These are phyloP conservation scores for Trypanosoma lewisi DNA, from an alignment of 208 protist genomes.

Conservation along the genomic window DNA sequence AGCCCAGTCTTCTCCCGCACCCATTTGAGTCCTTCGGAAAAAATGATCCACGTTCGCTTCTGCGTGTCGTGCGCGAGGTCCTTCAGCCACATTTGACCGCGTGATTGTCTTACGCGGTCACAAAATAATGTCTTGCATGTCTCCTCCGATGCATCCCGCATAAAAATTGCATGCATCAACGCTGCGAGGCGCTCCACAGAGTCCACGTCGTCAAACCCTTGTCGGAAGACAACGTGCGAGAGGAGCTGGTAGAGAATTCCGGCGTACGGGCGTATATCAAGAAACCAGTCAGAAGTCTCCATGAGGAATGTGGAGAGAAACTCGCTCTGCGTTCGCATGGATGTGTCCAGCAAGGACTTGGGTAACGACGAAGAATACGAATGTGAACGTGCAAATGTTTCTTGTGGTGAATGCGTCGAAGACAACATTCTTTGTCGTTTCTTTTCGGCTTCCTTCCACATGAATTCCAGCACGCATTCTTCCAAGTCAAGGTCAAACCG, in stretches of 20 bases:
- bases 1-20: conserved; percentile 20
- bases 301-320: conserved; percentile 36
- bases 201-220: conserved; percentile 20
- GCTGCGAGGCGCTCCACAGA: conserved; percentile 13
- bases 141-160: conserved; percentile 21
- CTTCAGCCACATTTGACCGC: conserved; percentile 31
- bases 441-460: conserved; percentile 6
- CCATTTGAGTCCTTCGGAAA: conserved; percentile 21
- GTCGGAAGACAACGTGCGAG: conserved; percentile 54
- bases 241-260: conserved; percentile 59
- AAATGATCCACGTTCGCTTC: conserved; percentile 16
- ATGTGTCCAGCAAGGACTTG: not conserved
- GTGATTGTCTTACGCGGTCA: conserved; percentile 24
- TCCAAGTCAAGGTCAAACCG: conserved; percentile 32
- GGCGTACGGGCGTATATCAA: conserved; percentile 56
- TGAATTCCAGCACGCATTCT: conserved; percentile 29
- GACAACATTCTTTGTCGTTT: not conserved
- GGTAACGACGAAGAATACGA: too few relatives aligned
- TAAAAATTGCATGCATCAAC: conserved; percentile 27
- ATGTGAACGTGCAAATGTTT: too few relatives aligned
- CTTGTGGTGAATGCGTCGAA: not conserved
- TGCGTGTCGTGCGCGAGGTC: conserved; percentile 34
- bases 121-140: conserved; percentile 29
- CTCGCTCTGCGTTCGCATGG: conserved; percentile 1
- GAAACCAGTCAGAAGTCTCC: conserved; percentile 68